Base-by-base conservation (phyloP, 257 asterid genomes). In the Cinchona pubescens region DNA sequence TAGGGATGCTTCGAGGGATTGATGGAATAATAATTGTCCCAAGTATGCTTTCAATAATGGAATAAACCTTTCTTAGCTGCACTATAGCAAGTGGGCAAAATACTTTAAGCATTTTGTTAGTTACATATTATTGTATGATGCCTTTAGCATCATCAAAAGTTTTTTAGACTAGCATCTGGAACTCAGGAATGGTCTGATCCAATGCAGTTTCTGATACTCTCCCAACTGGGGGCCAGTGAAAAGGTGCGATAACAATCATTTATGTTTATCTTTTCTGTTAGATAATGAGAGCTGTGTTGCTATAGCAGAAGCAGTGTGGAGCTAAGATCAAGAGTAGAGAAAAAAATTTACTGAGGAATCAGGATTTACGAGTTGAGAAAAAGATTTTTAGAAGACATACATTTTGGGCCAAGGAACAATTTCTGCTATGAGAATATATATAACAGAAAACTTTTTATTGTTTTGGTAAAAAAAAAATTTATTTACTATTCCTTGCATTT, bases 21-120 rank as follows among this genome's bases (percentile, higher is more conserved):
- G 70, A 73, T 79, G 80, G 84, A 84, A 80, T 79, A 84, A 80
- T 79, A 82, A 76, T 75, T 77, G 90, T 83, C 84, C 85, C 91
- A 84, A 81, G 82, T 67, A 62, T 66, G 69, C 76, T 82, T 80
- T 83, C 75, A 80, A 77, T 76, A 73, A 86, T 42, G 76, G 79
- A 84, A 88, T 83, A 82, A 78, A 76, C 80, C 79, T 81, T 42
- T 80, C 75, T 71, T 77, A 82, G 81, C 68, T 77, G 80, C 79
- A 79, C 83, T 81, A 77, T 71, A 62, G 79, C 81, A 63, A 81
- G 85, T 86, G 86, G 80, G 72, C 55, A 68, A 53, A 56, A 75
- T 82, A 75, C 74, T 78, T 76, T 71, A 79, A 71, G 75, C 82
- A 78, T 84, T 77, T 74, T 76, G 75, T 76, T 78, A 32, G 65